phyloP scores from a whole-genome alignment of 257 asterid genomes.

The Plectranthus barbatus region DNA sequence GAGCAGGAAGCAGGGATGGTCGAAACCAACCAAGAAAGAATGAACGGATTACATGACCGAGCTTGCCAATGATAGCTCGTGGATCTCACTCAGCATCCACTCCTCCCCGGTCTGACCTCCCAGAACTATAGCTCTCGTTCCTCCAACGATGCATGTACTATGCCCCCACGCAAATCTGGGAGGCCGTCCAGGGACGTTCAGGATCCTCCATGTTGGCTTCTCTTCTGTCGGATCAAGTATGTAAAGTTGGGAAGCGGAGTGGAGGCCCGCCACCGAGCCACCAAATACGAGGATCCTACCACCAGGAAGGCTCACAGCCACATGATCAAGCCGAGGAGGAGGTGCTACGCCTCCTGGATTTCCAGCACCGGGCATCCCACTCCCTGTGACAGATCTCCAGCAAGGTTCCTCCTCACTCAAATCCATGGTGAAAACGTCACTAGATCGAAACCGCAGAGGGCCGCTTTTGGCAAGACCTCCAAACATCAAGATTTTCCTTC shows the following conservation, averaged over 20 bases:
- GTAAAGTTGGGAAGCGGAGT: slow-evolving; percentile 91
- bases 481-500: slow-evolving; percentile 84
- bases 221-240: slow-evolving; percentile 93
- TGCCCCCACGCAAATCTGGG: slow-evolving; percentile 58
- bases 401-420: slow-evolving; percentile 82
- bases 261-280: slow-evolving; percentile 96
- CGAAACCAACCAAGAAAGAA: no score
- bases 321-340: slow-evolving; percentile 95
- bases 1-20: no score
- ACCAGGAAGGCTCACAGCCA: slow-evolving; percentile 88
- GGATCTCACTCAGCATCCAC: slow-evolving; percentile 40
- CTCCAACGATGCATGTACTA: slow-evolving; percentile 39
- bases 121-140: slow-evolving; percentile 38
- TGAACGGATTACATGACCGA: no score
- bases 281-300: slow-evolving; percentile 81
- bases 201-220: slow-evolving; percentile 93
- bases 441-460: slow-evolving; percentile 77
- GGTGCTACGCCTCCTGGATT: slow-evolving; percentile 95
- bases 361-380: slow-evolving; percentile 92
- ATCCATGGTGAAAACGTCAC: slow-evolving; percentile 94
- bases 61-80: slow-evolving; percentile 39
- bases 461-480: slow-evolving; percentile 88
- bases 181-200: slow-evolving; percentile 76
- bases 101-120: slow-evolving; percentile 51
- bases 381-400: slow-evolving; percentile 88